A percentile compares a stretch with the other conserved stretches of the same genome.
These are phyloP conservation scores for Cutaneotrichosporon sp. DNA, from an alignment of 1,284 basidiomycete genomes.

Conservation along the genomic window DNA sequence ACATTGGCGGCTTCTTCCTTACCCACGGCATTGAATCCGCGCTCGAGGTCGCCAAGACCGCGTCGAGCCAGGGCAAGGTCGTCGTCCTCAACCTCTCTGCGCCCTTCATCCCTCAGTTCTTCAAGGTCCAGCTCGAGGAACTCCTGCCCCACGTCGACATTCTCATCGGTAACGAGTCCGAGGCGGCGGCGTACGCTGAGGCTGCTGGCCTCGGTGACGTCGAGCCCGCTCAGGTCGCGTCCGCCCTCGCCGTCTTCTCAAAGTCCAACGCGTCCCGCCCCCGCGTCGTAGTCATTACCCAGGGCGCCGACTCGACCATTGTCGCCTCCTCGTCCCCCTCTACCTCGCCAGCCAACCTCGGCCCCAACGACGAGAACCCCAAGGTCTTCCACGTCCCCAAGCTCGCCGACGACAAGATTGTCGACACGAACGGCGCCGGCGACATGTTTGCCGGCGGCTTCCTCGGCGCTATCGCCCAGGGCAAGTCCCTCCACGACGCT, in stretches of 20 bases:
- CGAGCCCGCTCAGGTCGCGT: constrained; percentile 65
- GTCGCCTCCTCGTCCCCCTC: constrained; percentile 63
- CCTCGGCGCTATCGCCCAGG: constrained; percentile 75
- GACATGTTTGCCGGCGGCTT: constrained; percentile 99
- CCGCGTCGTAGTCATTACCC: constrained; percentile 85
- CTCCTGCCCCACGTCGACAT: constrained; percentile 78
- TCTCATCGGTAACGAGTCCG: constrained; percentile 89
- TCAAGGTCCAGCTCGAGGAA: constrained; percentile 71
- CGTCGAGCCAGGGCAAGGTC: constrained; percentile 71
- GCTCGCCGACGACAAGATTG: constrained; percentile 65
- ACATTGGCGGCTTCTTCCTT: constrained; percentile 96
- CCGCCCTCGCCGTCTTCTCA: constrained; percentile 62
- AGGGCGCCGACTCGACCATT: constrained; percentile 76
- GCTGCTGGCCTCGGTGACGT: constrained; percentile 56
- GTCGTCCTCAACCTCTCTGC: constrained; percentile 93
- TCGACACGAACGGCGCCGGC: constrained; percentile 99
- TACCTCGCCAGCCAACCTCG: constrained; percentile 48
- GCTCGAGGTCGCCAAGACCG: constrained; percentile 71
- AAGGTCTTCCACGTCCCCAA: constrained; percentile 60
- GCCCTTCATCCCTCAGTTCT: constrained; percentile 96
- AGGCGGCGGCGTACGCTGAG: constrained; percentile 80
- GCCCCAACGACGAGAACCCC: constrained; percentile 45
- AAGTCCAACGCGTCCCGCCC: constrained; percentile 64
- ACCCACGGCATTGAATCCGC: constrained; percentile 81
- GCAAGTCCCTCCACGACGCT: constrained; percentile 72